Conservation (phyloP, 441 rosid species). For the Erodium texanum region DNA sequence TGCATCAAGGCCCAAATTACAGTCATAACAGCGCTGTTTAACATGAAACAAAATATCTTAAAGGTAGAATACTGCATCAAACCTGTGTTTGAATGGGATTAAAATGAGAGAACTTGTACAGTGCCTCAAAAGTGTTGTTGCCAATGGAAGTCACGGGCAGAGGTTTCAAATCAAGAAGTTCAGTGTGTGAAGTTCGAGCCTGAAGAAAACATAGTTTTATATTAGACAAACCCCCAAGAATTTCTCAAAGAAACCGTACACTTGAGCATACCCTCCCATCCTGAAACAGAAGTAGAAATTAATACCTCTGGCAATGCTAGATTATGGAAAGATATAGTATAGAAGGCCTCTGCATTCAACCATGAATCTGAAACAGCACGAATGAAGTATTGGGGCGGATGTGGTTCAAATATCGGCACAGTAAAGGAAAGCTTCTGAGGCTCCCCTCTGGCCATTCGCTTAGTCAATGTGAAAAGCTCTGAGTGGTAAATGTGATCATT, state of each 20-base stretch:
- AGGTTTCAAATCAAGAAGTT: constrained; percentile 91
- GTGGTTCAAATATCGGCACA: constrained; percentile 99
- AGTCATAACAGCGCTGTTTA: constrained; percentile 12
- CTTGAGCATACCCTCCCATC: constrained; percentile 11
- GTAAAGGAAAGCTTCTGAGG: constrained; percentile 91
- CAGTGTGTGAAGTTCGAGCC: constrained; percentile 83
- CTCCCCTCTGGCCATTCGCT: constrained; percentile 78
- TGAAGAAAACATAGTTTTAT: constrained; percentile 30
- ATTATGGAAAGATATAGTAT: constrained; percentile 87
- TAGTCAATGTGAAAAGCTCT: constrained; percentile 87
- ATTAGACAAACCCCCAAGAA: constrained; percentile 18
- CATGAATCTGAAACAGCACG: constrained; percentile 99
- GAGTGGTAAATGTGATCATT: constrained; percentile 98
- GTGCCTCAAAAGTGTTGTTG: constrained; percentile 54
- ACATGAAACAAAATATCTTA: constrained; percentile 15
- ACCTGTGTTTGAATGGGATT: constrained; percentile 99
- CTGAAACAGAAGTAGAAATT: neutral
- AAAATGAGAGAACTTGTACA: constrained; percentile 94
- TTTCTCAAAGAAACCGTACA: constrained; percentile 13
- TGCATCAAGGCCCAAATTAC: constrained; percentile 14
- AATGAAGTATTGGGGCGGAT: constrained; percentile 96
- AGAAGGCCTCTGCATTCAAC: constrained; percentile 92
- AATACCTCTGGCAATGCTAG: constrained; percentile 86
- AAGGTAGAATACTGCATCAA: constrained; percentile 18
- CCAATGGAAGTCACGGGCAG: constrained; percentile 87